Percentiles rank a stretch among this genome's conserved stretches.
Conservation (phyloP, 257 asterid genomes). For the Thymus mandschuricus region DNA sequence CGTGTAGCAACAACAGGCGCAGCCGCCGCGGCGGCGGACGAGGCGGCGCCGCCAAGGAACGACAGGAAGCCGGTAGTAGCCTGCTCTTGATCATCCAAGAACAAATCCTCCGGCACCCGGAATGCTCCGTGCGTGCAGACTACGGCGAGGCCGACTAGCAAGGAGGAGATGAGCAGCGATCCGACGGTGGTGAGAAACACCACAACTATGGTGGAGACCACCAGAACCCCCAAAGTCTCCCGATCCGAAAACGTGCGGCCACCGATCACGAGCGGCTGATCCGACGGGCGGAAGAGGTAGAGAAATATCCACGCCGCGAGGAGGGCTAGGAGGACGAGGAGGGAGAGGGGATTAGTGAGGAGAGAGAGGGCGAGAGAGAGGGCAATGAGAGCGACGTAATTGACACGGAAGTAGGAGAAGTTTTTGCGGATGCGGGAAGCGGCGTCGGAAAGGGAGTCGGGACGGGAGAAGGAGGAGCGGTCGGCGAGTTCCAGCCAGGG, state of each 20-base stretch:
- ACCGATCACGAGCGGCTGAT: constrained; percentile 67
- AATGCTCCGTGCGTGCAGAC: constrained; percentile 81
- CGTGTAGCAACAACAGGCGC: constrained; percentile 70
- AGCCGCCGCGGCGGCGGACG: constrained; percentile 71
- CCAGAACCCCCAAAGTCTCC: constrained; percentile 63
- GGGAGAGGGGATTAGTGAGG: constrained; percentile 79
- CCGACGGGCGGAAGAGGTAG: constrained; percentile 70
- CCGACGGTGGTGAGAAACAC: constrained; percentile 86
- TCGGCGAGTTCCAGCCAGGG: constrained; percentile 85
- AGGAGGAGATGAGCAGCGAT: constrained; percentile 70
- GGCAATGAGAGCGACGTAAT: constrained; percentile 69
- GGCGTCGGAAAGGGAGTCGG: constrained; percentile 80
- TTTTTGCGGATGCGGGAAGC: constrained; percentile 83
- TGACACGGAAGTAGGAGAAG: constrained; percentile 77
- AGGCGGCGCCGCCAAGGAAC: constrained; percentile 78
- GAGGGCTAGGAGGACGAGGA: constrained; percentile 59
- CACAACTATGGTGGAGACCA: constrained; percentile 66
- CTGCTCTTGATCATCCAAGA: constrained; percentile 82
- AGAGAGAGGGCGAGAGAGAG: constrained; percentile 73
- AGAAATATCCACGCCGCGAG: constrained; percentile 78
- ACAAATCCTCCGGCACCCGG: constrained; percentile 82
- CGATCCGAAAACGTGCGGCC: constrained; percentile 83
- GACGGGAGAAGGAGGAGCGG: constrained; percentile 82
- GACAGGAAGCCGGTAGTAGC: constrained; percentile 66
- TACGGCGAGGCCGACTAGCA: constrained; percentile 71